Percentiles rank a stretch among this genome's conserved stretches.
Conservation (phyloP, 116 monocot species). For the Iris pallida region DNA sequence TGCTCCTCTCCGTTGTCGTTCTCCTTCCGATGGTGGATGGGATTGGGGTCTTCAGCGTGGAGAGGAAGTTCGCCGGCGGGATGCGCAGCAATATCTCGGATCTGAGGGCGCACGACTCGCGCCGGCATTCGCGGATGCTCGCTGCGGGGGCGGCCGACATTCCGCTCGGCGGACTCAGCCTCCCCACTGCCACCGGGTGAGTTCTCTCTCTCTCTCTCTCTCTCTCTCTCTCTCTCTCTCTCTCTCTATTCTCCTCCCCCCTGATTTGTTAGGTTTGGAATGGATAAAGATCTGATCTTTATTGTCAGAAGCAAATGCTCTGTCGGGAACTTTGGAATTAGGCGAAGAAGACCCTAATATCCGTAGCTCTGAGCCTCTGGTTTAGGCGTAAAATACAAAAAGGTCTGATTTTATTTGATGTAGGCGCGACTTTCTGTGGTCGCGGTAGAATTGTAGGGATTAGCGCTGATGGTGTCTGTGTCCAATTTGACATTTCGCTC, state of each 20-base stretch:
- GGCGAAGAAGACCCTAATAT: no score
- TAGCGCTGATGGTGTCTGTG: no score
- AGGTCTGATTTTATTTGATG: no score
- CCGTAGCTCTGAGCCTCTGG: no score
- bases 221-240: neutral
- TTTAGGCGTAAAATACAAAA: no score
- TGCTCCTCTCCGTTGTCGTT: constrained; percentile 1
- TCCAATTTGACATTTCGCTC: no score
- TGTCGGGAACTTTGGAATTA: no score
- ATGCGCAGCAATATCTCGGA: constrained; percentile 1
- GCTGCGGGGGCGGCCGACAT: constrained; percentile 33
- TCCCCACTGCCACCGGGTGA: constrained; percentile 46
- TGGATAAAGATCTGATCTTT: no score
- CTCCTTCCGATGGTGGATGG: neutral
- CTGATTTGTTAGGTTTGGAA: neutral
- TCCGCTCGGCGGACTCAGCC: constrained; percentile 53
- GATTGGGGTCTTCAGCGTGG: constrained; percentile 41
- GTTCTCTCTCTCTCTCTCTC: neutral
- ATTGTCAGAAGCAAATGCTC: no score
- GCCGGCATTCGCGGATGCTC: constrained; percentile 50
- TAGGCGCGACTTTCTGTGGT: no score
- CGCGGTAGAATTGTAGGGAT: no score
- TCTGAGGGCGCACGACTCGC: constrained; percentile 49
- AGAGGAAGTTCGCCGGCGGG: constrained; percentile 27
- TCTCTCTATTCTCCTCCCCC: neutral